Percentiles rank a stretch among this genome's conserved stretches.
phyloP scores from a whole-genome alignment of 2,329 filamentous ascomycete species.

The Aspergillus amoenus region DNA sequence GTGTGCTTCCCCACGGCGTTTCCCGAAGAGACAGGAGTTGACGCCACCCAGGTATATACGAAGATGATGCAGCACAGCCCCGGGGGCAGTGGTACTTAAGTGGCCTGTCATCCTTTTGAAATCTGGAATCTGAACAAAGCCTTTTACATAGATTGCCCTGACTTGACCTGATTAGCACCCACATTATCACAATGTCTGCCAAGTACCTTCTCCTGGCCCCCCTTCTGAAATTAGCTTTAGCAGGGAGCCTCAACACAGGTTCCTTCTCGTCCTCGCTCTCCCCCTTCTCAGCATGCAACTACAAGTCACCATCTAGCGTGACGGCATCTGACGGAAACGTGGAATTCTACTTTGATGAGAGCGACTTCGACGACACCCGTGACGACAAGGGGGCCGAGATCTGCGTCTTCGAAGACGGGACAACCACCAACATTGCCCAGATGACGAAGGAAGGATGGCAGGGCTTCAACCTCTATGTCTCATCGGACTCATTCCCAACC shows the following conservation, averaged over 20 bases:
- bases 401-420: background rate
- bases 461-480: background rate
- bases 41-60: too few relatives aligned
- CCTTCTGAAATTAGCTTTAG: background rate
- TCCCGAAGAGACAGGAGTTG: too few relatives aligned
- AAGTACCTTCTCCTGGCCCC: background rate
- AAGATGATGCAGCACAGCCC: too few relatives aligned
- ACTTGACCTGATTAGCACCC: too few relatives aligned
- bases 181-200: background rate
- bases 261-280: background rate
- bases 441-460: constrained; percentile 8
- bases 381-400: constrained; percentile 1
- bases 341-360: background rate
- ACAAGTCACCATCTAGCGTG: background rate
- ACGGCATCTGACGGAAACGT: background rate
- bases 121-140: too few relatives aligned
- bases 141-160: too few relatives aligned
- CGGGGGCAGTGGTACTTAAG: too few relatives aligned
- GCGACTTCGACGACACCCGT: background rate
- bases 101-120: too few relatives aligned
- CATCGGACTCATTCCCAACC: background rate
- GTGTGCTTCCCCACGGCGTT: too few relatives aligned
- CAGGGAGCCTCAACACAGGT: background rate
- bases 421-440: background rate
- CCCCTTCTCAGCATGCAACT: constrained; percentile 1